Evolutionary conservation across 2,329 filamentous ascomycete species (phyloP), one percentile per base, ranked within the genome.

Genomic region (Didymella glomerata): DNA sequence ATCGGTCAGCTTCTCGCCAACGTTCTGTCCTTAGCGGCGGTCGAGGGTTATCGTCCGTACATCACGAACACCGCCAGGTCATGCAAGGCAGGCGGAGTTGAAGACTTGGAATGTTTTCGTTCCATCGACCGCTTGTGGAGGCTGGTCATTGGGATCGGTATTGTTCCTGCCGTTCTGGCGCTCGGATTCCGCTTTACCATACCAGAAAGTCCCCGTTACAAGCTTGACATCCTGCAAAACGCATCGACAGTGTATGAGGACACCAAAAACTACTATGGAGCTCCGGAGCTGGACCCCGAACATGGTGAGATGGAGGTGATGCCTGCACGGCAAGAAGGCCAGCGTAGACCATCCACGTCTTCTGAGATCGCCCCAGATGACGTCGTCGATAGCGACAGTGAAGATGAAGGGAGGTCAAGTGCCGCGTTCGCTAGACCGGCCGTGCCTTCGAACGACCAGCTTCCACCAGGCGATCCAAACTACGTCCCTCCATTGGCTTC

Each of bases 401-500:
- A 72, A 9, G 68, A 67, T 24, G 68, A 70, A 28, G 34, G 60
- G 11, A 50, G 57, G n/a, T 47, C 54, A 3, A 64, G 61, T 48
- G 61, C 64, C 10, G 52, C 49, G 2, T 57, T 60, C 9, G 51
- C 56, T 34, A 61, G 51, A 20, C 40, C 54, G 18, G 45, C 53
- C 16, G 32, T 48, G 2, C 8, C 40, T 14, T 45, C 51, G 9
- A 30, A 54, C 6, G 28, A 56, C 10, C 56, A 68, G 16, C 49
- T 70, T 38, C 60, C 66, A 20, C 69, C 70, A 4, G 68, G 67
- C 5, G 72, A 75, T 34, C 84, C 84, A 60, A 84, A 81, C 64
- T 80, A 83, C 51, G 81, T 81, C 66, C 76, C 70, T 57, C 72
- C 73, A 13, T 67, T 75, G 7, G 72, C 72, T 16, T 76, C 73